Conservation (phyloP, 2,329 filamentous ascomycete species). For the Pseudodiploospora longispora region DNA sequence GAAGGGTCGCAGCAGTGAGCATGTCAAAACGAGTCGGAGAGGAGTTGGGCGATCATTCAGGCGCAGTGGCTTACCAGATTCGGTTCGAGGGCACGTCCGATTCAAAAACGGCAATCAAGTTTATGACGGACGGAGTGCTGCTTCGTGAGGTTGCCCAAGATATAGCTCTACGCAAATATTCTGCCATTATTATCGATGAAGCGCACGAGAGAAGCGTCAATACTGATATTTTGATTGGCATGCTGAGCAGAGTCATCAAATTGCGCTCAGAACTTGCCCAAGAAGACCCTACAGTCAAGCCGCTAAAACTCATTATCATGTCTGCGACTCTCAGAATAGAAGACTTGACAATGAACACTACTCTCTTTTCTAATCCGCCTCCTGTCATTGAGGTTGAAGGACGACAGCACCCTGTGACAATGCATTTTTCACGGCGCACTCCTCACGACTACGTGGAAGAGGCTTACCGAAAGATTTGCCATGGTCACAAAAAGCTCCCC, state of each 20-base stretch:
- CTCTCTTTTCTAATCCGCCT: slow-evolving; percentile 68
- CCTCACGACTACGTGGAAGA: slow-evolving; percentile 86
- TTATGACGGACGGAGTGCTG: slow-evolving; percentile 97
- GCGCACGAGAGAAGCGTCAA: slow-evolving; percentile 96
- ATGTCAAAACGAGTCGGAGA: slow-evolving; percentile 89
- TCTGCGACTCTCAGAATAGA: slow-evolving; percentile 88
- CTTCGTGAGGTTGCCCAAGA: slow-evolving; percentile 87
- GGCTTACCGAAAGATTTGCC: slow-evolving; percentile 75
- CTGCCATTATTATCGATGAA: slow-evolving; percentile 89
- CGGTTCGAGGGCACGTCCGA: slow-evolving; percentile 83
- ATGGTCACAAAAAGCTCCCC: slow-evolving; percentile 83
- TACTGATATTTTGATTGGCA: slow-evolving; percentile 95
- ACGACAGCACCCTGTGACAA: slow-evolving; percentile 80
- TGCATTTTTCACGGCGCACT: slow-evolving; percentile 80
- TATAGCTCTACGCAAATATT: slow-evolving; percentile 82
- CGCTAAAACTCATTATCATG: slow-evolving; percentile 95
- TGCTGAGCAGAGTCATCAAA: slow-evolving; percentile 88
- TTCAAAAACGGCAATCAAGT: slow-evolving; percentile 83
- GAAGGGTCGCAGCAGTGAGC: slow-evolving; percentile 89
- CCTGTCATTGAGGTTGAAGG: slow-evolving; percentile 87
- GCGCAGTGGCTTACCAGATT: slow-evolving; percentile 84
- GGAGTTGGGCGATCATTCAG: slow-evolving; percentile 71
- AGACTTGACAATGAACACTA: slow-evolving; percentile 78
- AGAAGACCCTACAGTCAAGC: slow-evolving; percentile 63
- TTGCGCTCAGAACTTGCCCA: slow-evolving; percentile 66